Percentiles rank a stretch among this genome's conserved stretches.
Conservation (phyloP, 257 asterid species). For the Asclepias syriaca region DNA sequence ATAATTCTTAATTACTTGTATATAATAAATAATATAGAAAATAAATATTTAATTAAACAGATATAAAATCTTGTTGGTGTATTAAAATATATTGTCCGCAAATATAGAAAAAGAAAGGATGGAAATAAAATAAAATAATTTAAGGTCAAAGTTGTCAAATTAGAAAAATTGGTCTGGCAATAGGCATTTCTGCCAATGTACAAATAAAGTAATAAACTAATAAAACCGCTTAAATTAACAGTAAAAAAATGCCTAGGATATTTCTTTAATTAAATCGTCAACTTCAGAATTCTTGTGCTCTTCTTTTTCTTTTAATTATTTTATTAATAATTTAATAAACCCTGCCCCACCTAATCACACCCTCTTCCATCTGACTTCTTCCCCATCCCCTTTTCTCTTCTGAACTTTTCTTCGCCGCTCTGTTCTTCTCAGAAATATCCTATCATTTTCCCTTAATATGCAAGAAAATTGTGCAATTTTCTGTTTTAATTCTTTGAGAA, state of each 20-base stretch:
- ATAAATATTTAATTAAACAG: no score
- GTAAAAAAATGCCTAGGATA: not conserved
- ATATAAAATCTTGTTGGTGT: no score
- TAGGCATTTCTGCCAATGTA: not conserved
- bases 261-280: not conserved
- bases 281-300: not conserved
- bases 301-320: not conserved
- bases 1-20: no score
- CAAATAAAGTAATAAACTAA: not conserved
- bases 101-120: no score
- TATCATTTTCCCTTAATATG: conserved; percentile 20
- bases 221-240: not conserved
- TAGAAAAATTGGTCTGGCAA: not conserved
- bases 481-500: not conserved
- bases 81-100: no score
- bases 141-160: not conserved
- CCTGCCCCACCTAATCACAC: not conserved
- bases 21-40: no score
- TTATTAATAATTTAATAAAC: not conserved
- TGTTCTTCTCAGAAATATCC: conserved; percentile 2
- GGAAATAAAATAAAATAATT: no score
- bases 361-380: not conserved
- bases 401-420: conserved; percentile 21
- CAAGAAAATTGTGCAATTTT: conserved; percentile 21
- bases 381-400: conserved; percentile 4